These are phyloP conservation scores for Podaxis pistillaris DNA, from an alignment of 768 basidiomycete genomes.

Conservation along the genomic window DNA sequence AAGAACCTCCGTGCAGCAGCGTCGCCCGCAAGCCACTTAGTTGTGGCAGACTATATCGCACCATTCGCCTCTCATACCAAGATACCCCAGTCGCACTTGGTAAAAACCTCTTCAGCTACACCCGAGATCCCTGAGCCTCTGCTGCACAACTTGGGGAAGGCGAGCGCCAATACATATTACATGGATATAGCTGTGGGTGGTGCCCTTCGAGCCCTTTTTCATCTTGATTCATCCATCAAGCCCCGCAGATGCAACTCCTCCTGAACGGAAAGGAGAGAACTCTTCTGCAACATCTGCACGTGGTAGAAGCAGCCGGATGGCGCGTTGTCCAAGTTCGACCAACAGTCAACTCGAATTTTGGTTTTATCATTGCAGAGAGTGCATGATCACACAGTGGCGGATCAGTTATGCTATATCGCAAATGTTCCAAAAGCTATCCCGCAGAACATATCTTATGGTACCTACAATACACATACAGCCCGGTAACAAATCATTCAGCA, in stretches of 20 bases:
- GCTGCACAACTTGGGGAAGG: constrained; percentile 73
- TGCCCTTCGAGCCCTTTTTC: background rate
- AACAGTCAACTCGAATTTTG: constrained; percentile 4
- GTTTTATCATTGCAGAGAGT: constrained; percentile 11
- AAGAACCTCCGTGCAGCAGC: constrained; percentile 45
- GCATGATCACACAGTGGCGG: background rate
- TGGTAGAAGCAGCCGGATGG: constrained; percentile 8
- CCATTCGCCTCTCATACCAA: constrained; percentile 61
- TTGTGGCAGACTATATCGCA: constrained; percentile 72
- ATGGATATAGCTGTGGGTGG: constrained; percentile 61
- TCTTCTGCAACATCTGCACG: constrained; percentile 10
- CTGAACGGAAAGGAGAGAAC: constrained; percentile 13
- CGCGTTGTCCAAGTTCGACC: constrained; percentile 2
- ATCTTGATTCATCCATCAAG: background rate
- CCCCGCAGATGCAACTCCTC: constrained; percentile 11
- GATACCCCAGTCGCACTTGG: background rate
- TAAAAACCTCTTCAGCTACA: background rate
- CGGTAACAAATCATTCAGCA: background rate
- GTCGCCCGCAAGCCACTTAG: constrained; percentile 51
- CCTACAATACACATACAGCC: background rate
- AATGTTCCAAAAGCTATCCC: background rate
- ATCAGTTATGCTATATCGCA: background rate
- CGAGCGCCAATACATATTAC: constrained; percentile 68
- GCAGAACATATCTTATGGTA: no score
- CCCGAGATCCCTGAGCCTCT: constrained; percentile 52